These are phyloP conservation scores for Termitomyces sp. DNA, from an alignment of 768 basidiomycete genomes.

Conservation along the genomic window DNA sequence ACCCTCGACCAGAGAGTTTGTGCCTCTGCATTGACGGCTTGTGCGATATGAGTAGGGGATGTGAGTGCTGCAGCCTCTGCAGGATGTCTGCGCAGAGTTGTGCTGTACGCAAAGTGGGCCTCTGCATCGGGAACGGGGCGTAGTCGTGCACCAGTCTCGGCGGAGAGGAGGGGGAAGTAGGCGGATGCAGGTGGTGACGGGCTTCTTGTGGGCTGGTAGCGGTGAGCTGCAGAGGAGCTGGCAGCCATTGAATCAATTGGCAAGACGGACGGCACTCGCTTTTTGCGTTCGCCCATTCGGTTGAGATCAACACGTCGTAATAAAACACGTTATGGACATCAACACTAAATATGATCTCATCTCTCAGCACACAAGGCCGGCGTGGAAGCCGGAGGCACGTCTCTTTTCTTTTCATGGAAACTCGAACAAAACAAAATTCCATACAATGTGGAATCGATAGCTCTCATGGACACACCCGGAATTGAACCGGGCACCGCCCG, in stretches of 20 bases:
- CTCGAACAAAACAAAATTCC: too few species aligned
- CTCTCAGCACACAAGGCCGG: too few species aligned
- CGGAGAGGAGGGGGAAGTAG: slow-evolving; percentile 64
- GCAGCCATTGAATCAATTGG: slow-evolving; percentile 33
- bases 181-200: slow-evolving; percentile 78
- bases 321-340: too few species aligned
- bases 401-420: too few species aligned
- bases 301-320: too few species aligned
- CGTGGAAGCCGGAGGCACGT: too few species aligned
- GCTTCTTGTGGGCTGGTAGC: slow-evolving; percentile 23
- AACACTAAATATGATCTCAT: too few species aligned
- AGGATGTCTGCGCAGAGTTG: slow-evolving; percentile 69
- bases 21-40: slow-evolving; percentile 44
- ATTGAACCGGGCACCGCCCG: slow-evolving; percentile 4
- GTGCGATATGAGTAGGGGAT: slow-evolving; percentile 46
- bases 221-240: slow-evolving; percentile 30
- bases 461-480: not conserved
- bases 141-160: slow-evolving; percentile 43
- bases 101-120: slow-evolving; percentile 80
- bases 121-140: slow-evolving; percentile 62
- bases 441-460: too few species aligned
- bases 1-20: slow-evolving; percentile 48
- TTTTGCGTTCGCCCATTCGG: slow-evolving; percentile 40
- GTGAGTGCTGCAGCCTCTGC: slow-evolving; percentile 40
- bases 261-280: slow-evolving; percentile 31